Percentiles rank a stretch among this genome's conserved stretches.
These are phyloP conservation scores for Euclidium syriacum DNA, from an alignment of 345 rosid genomes.

Conservation along the genomic window DNA sequence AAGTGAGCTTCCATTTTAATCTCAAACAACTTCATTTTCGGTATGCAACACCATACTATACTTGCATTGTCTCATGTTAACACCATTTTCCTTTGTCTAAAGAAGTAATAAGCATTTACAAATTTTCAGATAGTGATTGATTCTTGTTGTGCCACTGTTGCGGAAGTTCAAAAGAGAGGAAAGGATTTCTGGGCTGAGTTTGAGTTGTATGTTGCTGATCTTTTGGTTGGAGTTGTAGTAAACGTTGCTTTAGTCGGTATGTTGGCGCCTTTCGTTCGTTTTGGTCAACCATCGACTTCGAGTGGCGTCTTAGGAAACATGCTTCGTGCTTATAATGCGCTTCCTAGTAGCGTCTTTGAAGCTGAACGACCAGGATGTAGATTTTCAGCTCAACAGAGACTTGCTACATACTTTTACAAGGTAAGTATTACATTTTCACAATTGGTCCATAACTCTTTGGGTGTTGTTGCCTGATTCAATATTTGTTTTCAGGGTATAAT, in stretches of 20 bases:
- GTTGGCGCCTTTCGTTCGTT: slow-evolving; percentile 90
- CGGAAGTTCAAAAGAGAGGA: slow-evolving; percentile 90
- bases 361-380: slow-evolving; percentile 83
- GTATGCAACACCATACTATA: too few species aligned
- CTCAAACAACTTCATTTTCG: neutral
- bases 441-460: neutral
- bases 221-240: slow-evolving; percentile 80
- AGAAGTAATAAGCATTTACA: too few species aligned
- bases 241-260: slow-evolving; percentile 85
- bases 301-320: slow-evolving; percentile 58
- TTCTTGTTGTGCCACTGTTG: slow-evolving; percentile 88
- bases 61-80: too few species aligned
- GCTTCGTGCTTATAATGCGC: slow-evolving; percentile 73
- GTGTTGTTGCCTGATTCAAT: neutral
- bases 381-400: slow-evolving; percentile 60
- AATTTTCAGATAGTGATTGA: slow-evolving; percentile 89
- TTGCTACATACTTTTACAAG: slow-evolving; percentile 74
- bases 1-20: neutral
- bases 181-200: slow-evolving; percentile 94
- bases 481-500: slow-evolving; percentile 55
- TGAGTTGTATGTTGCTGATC: slow-evolving; percentile 88
- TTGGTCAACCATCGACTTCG: slow-evolving; percentile 60
- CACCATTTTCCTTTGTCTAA: too few species aligned
- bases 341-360: slow-evolving; percentile 93
- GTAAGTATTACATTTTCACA: slow-evolving; percentile 22